Evolutionary conservation across 2,329 filamentous ascomycete genomes (phyloP).

Genomic region (Celoporthe dispersa): DNA sequence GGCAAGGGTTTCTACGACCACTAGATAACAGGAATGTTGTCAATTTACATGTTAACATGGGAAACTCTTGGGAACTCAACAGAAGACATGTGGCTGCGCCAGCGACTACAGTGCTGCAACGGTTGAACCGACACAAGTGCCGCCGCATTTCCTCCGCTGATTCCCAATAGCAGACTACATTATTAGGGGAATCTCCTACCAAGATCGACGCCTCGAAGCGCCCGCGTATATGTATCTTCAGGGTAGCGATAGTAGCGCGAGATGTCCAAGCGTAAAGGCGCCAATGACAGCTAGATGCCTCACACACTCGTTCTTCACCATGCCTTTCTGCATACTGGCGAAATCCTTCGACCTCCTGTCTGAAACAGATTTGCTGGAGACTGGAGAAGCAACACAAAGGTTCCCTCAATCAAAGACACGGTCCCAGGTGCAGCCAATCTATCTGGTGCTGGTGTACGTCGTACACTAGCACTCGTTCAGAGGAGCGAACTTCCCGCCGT

Average conservation of each 20-base stretch:
- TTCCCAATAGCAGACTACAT: neutral
- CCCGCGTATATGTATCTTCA: neutral
- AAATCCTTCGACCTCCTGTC: neutral
- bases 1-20: slow-evolving; percentile 97
- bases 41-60: neutral
- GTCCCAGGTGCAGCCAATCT: neutral
- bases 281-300: neutral
- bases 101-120: neutral
- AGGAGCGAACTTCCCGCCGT: neutral
- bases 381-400: neutral
- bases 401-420: neutral
- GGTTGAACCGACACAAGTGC: neutral
- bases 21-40: slow-evolving; percentile 40
- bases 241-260: neutral
- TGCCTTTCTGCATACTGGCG: neutral
- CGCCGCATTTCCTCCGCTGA: neutral
- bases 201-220: neutral
- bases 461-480: neutral
- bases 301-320: neutral
- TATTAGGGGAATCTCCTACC: neutral
- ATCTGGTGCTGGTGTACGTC: neutral
- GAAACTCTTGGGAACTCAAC: neutral
- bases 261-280: neutral
- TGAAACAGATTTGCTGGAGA: neutral
- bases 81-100: neutral